Conservation (phyloP, 2,329 filamentous ascomycete species). For the Diaporthe longicolla region DNA sequence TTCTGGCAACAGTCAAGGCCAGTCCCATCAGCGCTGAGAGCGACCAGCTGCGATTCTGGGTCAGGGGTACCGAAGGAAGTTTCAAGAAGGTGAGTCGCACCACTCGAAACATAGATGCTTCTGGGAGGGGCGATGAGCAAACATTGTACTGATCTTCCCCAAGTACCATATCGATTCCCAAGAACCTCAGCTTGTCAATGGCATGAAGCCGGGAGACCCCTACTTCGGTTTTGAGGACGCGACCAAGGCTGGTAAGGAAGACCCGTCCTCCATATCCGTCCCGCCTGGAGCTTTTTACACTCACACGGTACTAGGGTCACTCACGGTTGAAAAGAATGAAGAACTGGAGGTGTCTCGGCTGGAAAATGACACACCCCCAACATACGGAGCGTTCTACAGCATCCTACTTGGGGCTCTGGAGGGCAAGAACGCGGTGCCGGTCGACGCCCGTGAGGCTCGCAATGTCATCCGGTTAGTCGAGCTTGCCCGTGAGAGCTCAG, state of each 20-base stretch:
- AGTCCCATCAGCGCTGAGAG: background rate
- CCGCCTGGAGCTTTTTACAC: background rate
- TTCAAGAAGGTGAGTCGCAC: background rate
- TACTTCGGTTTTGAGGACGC: background rate
- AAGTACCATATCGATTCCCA: constrained; percentile 4
- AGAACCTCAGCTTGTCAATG: background rate
- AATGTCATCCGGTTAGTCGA: background rate
- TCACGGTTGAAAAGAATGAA: background rate
- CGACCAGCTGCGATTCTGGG: background rate
- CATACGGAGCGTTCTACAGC: background rate
- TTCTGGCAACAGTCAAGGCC: background rate
- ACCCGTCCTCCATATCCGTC: background rate
- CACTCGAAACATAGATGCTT: background rate
- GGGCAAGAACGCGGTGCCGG: background rate
- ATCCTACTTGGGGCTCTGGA: background rate
- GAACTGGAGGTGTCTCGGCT: background rate
- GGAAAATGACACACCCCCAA: background rate
- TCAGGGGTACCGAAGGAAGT: background rate
- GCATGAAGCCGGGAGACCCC: background rate
- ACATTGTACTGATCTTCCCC: background rate
- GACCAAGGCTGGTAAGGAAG: background rate
- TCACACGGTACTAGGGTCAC: background rate
- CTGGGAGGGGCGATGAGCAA: background rate
- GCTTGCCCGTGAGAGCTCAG: constrained; percentile 2
- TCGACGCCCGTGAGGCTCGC: constrained; percentile 6